A percentile compares a stretch with the other conserved stretches of the same genome.
phyloP scores from a whole-genome alignment of 306 rosid genomes.

The Medicago ruthenica region DNA sequence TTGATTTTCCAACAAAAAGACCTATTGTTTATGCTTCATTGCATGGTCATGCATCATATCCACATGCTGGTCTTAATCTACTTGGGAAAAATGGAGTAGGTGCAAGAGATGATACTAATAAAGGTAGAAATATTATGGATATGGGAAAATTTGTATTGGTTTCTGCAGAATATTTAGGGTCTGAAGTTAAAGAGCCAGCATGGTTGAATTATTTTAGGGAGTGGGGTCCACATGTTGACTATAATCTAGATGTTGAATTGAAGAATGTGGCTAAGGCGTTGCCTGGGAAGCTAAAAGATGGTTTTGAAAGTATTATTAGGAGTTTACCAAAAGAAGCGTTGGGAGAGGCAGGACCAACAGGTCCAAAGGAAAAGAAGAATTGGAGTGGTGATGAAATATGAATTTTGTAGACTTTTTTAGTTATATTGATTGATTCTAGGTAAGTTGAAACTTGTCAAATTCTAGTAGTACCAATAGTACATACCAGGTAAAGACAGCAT shows the following conservation, averaged over 20 bases:
- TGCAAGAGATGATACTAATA: conserved; percentile 61
- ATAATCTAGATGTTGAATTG: conserved; percentile 49
- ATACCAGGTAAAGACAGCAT: no score
- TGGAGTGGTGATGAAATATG: conserved; percentile 73
- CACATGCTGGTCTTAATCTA: conserved; percentile 60
- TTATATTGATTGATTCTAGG: neutral
- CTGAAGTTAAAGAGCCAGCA: conserved; percentile 51
- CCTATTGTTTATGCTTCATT: conserved; percentile 64
- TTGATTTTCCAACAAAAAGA: conserved; percentile 29
- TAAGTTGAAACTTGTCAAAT: neutral
- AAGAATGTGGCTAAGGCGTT: conserved; percentile 50
- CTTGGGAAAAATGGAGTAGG: conserved; percentile 55
- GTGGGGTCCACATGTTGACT: conserved; percentile 78
- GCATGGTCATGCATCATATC: conserved; percentile 72
- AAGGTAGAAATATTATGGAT: conserved; percentile 51
- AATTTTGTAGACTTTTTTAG: neutral
- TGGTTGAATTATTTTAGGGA: conserved; percentile 67
- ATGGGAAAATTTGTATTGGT: conserved; percentile 47
- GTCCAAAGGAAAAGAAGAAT: conserved; percentile 65
- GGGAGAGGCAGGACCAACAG: conserved; percentile 81
- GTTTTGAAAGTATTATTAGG: conserved; percentile 35
- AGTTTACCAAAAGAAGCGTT: conserved; percentile 63
- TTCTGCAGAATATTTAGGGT: conserved; percentile 64
- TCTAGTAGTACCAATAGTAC: no score
- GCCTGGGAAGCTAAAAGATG: conserved; percentile 49